Evolutionary conservation across 2,329 filamentous ascomycete species (phyloP).

Genomic region (Sporothrix humicola): DNA sequence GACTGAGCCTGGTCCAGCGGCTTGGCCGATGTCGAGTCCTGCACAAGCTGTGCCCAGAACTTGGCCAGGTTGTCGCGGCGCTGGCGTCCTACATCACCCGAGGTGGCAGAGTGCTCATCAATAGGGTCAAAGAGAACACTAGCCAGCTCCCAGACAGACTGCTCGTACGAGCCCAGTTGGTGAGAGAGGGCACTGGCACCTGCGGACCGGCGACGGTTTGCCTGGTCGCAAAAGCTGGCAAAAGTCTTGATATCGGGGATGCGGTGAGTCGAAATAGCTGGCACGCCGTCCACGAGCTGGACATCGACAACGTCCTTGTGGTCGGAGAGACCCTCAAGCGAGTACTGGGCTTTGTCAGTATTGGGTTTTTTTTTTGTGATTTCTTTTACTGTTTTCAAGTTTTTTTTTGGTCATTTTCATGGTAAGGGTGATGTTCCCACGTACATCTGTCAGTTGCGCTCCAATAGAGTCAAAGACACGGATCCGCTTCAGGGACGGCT

Average conservation of each 20-base stretch:
- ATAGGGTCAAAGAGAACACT: slow-evolving; percentile 85
- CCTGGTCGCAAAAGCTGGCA: slow-evolving; percentile 53
- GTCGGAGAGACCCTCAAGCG: slow-evolving; percentile 39
- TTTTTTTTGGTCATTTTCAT: background rate
- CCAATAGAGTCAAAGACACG: slow-evolving; percentile 31
- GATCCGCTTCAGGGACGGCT: slow-evolving; percentile 39
- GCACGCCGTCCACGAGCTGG: slow-evolving; percentile 61
- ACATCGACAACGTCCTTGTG: slow-evolving; percentile 64
- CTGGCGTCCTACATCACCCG: slow-evolving; percentile 47
- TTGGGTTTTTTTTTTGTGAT: slow-evolving; percentile 20
- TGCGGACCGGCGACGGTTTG: slow-evolving; percentile 42
- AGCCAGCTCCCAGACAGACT: slow-evolving; percentile 81
- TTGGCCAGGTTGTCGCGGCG: slow-evolving; percentile 70
- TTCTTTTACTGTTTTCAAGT: background rate
- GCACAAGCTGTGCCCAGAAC: slow-evolving; percentile 71
- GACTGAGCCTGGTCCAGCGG: slow-evolving; percentile 64
- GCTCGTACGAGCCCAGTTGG: slow-evolving; percentile 61
- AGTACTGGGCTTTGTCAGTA: slow-evolving; percentile 45
- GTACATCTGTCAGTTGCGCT: slow-evolving; percentile 20
- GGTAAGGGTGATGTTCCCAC: slow-evolving; percentile 5
- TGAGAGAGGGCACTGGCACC: slow-evolving; percentile 47
- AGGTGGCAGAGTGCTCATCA: slow-evolving; percentile 49
- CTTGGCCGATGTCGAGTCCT: slow-evolving; percentile 57
- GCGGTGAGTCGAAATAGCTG: slow-evolving; percentile 59
- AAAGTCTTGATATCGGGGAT: slow-evolving; percentile 53